These are phyloP conservation scores for Helotiales sp. DNA, from an alignment of 2,329 filamentous ascomycete species.

Conservation along the genomic window DNA sequence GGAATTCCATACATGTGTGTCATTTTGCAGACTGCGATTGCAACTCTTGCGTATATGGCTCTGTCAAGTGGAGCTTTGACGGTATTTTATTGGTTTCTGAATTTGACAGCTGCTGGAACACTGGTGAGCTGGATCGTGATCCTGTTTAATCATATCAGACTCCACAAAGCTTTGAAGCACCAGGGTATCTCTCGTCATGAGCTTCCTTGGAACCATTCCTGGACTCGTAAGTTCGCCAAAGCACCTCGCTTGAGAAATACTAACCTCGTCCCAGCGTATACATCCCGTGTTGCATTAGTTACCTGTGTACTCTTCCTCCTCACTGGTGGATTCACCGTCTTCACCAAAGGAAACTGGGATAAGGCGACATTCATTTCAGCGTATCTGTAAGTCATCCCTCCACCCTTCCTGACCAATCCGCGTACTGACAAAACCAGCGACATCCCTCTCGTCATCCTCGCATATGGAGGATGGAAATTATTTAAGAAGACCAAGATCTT, in stretches of 20 bases:
- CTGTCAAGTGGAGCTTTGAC: conserved; percentile 60
- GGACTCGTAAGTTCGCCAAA: conserved; percentile 57
- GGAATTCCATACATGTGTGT: conserved; percentile 63
- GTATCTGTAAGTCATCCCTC: conserved; percentile 58
- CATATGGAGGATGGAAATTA: conserved; percentile 58
- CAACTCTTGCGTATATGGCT: conserved; percentile 72
- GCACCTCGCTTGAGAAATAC: background rate
- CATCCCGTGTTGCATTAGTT: conserved; percentile 63
- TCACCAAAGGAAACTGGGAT: conserved; percentile 64
- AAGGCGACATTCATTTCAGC: conserved; percentile 62
- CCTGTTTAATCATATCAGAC: conserved; percentile 62
- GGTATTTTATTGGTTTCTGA: conserved; percentile 69
- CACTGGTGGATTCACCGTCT: conserved; percentile 70
- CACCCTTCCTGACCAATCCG: background rate
- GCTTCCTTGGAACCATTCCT: conserved; percentile 67
- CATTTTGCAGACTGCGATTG: conserved; percentile 58
- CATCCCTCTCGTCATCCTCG: conserved; percentile 48
- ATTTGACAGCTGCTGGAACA: conserved; percentile 65
- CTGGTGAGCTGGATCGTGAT: conserved; percentile 67
- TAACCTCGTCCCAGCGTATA: conserved; percentile 52
- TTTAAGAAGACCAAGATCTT: conserved; percentile 54
- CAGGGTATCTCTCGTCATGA: conserved; percentile 57
- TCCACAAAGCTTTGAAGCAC: conserved; percentile 57
- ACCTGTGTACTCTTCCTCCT: conserved; percentile 69
- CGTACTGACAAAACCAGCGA: conserved; percentile 39